These are phyloP conservation scores for Penicillium salamii DNA, from an alignment of 495 filamentous ascomycete genomes.

Conservation along the genomic window DNA sequence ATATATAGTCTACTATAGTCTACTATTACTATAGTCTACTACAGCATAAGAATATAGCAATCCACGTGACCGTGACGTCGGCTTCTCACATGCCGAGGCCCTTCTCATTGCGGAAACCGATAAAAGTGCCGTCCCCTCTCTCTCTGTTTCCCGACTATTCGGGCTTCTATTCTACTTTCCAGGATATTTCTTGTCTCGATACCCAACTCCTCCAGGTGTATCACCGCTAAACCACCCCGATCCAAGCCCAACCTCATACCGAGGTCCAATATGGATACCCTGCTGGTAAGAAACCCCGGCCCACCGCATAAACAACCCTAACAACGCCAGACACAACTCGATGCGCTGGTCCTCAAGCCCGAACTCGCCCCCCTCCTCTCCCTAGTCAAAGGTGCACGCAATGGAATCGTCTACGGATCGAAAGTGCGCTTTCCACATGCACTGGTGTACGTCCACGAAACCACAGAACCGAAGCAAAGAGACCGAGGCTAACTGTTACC, in stretches of 20 bases:
- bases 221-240: constrained; percentile 9
- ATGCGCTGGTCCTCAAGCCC: constrained; percentile 76
- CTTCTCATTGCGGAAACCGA: constrained; percentile 27
- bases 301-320: constrained; percentile 9
- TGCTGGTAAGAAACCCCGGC: constrained; percentile 27
- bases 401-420: constrained; percentile 94
- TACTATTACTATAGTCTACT: too few species aligned
- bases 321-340: constrained; percentile 40
- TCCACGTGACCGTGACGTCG: constrained; percentile 46
- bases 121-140: constrained; percentile 27
- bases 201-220: constrained; percentile 11
- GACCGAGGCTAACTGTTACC: constrained; percentile 6
- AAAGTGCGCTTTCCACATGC: constrained; percentile 99
- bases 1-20: too few species aligned
- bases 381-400: constrained; percentile 86
- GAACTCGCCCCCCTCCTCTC: constrained; percentile 76
- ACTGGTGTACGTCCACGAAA: constrained; percentile 64
- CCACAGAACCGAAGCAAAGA: neutral
- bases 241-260: constrained; percentile 26
- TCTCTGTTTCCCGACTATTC: constrained; percentile 1
- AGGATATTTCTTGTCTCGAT: constrained; percentile 2
- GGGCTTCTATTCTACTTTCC: constrained; percentile 8
- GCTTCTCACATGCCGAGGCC: constrained; percentile 47
- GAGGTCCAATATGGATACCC: constrained; percentile 43
- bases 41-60: too few species aligned